A percentile compares a stretch with the other conserved stretches of the same genome.
These are phyloP conservation scores for Cercospora sp. DNA, from an alignment of 2,329 filamentous ascomycete genomes.

Conservation along the genomic window DNA sequence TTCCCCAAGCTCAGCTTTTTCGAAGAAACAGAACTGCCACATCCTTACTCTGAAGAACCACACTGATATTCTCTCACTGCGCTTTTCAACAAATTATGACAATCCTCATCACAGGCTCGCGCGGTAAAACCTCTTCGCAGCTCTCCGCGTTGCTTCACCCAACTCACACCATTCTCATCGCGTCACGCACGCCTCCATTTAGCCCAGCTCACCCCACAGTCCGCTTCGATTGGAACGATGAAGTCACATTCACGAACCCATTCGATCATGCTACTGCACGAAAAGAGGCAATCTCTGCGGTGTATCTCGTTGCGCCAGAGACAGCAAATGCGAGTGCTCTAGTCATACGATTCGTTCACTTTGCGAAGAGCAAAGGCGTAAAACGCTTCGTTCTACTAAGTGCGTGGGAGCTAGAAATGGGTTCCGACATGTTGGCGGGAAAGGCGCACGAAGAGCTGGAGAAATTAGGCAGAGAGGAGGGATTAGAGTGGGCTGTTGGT, in stretches of 20 bases:
- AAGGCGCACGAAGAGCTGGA: conserved; percentile 18
- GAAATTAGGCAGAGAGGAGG: conserved; percentile 27
- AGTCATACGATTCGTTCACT: conserved; percentile 48
- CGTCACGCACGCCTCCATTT: conserved; percentile 12
- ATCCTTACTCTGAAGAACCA: neutral
- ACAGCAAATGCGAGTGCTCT: conserved; percentile 37
- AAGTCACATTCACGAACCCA: conserved; percentile 42
- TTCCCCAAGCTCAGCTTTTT: neutral
- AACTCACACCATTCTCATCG: conserved; percentile 13
- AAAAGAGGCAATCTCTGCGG: conserved; percentile 35
- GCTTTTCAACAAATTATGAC: too few relatives aligned
- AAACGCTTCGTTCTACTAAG: conserved; percentile 49
- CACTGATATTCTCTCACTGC: too few relatives aligned
- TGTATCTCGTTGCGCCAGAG: conserved; percentile 48
- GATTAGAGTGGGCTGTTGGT: conserved; percentile 45
- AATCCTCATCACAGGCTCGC: conserved; percentile 26
- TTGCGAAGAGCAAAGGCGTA: conserved; percentile 42
- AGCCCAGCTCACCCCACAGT: conserved; percentile 16
- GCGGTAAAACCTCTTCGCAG: conserved; percentile 24
- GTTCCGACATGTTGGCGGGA: conserved; percentile 15
- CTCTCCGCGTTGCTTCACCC: conserved; percentile 17
- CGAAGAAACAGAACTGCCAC: neutral
- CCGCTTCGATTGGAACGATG: conserved; percentile 50
- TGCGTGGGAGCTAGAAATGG: conserved; percentile 21
- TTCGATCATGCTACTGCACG: conserved; percentile 32